Evolutionary conservation across 2,329 filamentous ascomycete species (phyloP), one percentile per base, ranked within the genome.

Genomic region (Sclerotinia subarctica): DNA sequence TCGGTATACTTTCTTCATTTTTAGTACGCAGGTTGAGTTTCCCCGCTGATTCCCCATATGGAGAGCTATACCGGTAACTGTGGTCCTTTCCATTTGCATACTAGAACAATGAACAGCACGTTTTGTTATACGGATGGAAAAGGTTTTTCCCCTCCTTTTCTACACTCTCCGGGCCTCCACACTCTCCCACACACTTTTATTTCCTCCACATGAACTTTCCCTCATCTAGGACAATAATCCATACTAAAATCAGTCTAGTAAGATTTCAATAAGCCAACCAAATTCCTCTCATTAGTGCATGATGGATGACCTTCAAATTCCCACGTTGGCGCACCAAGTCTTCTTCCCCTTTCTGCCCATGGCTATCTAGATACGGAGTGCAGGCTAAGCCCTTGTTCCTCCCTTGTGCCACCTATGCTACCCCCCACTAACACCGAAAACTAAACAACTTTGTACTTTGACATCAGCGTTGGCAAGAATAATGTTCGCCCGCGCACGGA

Each of bases 41-140:
- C 24, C 54, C 64, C 54, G 29, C 32, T 21, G 46, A 60, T 59
- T 66, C 54, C 64, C 64, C 64, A 52, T 60, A 21, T 21, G 56
- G 54, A 60, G 54, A 62, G n/a, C n/a, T 29, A 24, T 38, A 32
- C 32, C 32, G 32, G 32, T 32, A 32, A 32, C 4, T 7, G 54
- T 4, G 49, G 21, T 52, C 47, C 24, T 53, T 29, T 62, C 44
- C 44, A 62, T 15, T 32, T 29, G 21, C 21, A 35, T 24, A 38
- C 58, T 24, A n/a, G 58, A n/a, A 24, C 44, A 47, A 32, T 11
- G 26, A n/a, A 42, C 38, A 56, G 35, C 3, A 56, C 52, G 2
- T 17, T 52, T 5, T 52, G 15, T 8, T 24, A 24, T 4, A 7
- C 13, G 24, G 29, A 49, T 13, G 58, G 58, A 46, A 58, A 62